phyloP scores from a whole-genome alignment of 306 rosid species.

The Prunus mongolica region DNA sequence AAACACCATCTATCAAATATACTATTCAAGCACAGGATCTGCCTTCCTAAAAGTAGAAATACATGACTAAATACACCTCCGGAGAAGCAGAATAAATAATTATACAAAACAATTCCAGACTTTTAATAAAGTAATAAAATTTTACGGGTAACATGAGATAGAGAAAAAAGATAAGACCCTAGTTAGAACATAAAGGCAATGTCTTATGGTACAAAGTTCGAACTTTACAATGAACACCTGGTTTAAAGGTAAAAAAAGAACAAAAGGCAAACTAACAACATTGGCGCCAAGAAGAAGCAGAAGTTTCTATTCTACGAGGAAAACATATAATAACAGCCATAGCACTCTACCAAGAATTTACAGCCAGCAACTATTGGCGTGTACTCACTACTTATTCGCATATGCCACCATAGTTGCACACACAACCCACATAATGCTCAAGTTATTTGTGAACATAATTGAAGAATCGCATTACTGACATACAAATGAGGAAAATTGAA shows the following conservation, averaged over 20 bases:
- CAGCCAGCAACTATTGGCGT: too few species aligned
- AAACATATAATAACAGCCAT: background rate
- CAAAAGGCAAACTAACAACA: background rate
- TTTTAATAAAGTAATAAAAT: background rate
- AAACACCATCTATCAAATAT: background rate
- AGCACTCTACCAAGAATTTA: background rate
- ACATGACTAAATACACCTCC: background rate
- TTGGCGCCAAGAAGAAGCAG: background rate
- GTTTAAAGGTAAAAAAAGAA: background rate
- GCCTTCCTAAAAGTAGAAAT: background rate
- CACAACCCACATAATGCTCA: background rate
- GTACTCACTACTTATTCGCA: too few species aligned
- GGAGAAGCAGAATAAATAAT: background rate
- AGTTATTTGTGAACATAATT: background rate
- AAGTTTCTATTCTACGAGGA: background rate
- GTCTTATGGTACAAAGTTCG: background rate
- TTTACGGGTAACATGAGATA: background rate
- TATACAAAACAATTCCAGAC: background rate
- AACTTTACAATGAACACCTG: background rate
- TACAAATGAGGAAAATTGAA: background rate
- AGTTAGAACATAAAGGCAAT: background rate
- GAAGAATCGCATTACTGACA: background rate
- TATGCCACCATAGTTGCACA: background rate
- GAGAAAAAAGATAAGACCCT: background rate
- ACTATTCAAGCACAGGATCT: background rate